phyloP scores from a whole-genome alignment of 1,284 basidiomycete genomes.

The Macrocybe sp. region DNA sequence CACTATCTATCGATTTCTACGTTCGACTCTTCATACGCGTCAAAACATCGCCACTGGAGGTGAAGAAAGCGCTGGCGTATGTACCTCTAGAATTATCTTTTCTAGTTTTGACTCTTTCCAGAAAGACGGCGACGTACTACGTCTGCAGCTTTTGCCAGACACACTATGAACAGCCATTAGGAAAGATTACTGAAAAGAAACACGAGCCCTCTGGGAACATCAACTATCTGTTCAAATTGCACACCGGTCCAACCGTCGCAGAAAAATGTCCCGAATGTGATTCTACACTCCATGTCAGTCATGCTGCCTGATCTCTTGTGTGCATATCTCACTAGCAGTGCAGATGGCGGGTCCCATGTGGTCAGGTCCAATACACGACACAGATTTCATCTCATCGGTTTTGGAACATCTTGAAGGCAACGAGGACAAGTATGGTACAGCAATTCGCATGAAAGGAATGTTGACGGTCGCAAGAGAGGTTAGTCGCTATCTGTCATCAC shows the following conservation, averaged over 20 bases:
- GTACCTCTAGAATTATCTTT: conserved; percentile 16
- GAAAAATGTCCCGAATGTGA: conserved; percentile 82
- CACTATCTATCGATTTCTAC: conserved; percentile 97
- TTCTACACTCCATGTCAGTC: conserved; percentile 63
- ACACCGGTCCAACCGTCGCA: conserved; percentile 64
- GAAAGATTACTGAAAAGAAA: conserved; percentile 56
- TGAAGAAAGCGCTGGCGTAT: conserved; percentile 80
- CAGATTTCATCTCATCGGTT: conserved; percentile 69
- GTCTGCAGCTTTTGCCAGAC: conserved; percentile 81
- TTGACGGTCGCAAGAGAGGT: conserved; percentile 86
- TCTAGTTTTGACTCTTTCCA: conserved; percentile 24
- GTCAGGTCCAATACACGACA: conserved; percentile 85
- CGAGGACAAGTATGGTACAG: conserved; percentile 70
- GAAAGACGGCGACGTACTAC: conserved; percentile 81
- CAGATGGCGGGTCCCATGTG: conserved; percentile 95
- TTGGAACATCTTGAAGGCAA: conserved; percentile 70
- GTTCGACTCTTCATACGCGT: conserved; percentile 89
- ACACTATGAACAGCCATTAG: conserved; percentile 77
- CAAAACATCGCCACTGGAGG: conserved; percentile 73
- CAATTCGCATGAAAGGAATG: conserved; percentile 92
- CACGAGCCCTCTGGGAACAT: conserved; percentile 48
- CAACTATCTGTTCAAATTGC: conserved; percentile 68
- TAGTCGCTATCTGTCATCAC: conserved; percentile 16
- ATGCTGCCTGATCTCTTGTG: not conserved
- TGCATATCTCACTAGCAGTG: not conserved